These are phyloP conservation scores for Jaenimonas drosophilae DNA, from an alignment of 208 protist species.

Conservation along the genomic window DNA sequence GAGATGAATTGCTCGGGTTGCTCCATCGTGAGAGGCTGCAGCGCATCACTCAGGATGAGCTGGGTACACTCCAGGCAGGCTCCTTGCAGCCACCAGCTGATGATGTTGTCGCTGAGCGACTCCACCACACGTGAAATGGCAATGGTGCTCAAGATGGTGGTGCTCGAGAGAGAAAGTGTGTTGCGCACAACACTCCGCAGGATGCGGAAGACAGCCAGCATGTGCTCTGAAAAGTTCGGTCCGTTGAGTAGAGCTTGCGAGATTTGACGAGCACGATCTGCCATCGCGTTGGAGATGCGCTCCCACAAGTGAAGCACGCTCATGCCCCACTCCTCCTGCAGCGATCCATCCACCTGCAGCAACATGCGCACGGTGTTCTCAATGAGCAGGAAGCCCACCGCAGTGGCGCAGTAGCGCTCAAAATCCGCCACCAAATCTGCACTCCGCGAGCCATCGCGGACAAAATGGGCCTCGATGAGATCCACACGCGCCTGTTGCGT, in stretches of 20 bases:
- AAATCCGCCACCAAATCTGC: slow-evolving; percentile 39
- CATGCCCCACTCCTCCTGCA: slow-evolving; percentile 60
- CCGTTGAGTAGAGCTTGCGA: slow-evolving; percentile 34
- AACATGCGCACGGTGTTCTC: slow-evolving; percentile 83
- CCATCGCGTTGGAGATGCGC: slow-evolving; percentile 25
- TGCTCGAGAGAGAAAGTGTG: slow-evolving; percentile 48
- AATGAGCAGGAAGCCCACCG: slow-evolving; percentile 76
- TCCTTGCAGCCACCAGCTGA: slow-evolving; percentile 74
- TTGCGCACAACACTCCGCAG: slow-evolving; percentile 51
- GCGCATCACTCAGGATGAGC: slow-evolving; percentile 48
- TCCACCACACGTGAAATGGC: slow-evolving; percentile 66
- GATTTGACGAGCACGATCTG: slow-evolving; percentile 35
- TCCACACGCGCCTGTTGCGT: slow-evolving; percentile 59
- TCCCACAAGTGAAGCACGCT: slow-evolving; percentile 80
- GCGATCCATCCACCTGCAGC: slow-evolving; percentile 67
- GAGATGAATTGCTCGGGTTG: slow-evolving; percentile 39
- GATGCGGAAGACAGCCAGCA: slow-evolving; percentile 44
- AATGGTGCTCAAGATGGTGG: slow-evolving; percentile 59
- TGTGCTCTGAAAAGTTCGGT: slow-evolving; percentile 39
- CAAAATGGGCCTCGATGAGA: slow-evolving; percentile 33
- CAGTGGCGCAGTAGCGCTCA: slow-evolving; percentile 43
- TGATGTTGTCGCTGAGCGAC: slow-evolving; percentile 60
- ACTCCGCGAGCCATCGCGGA: slow-evolving; percentile 14
- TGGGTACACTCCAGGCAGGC: slow-evolving; percentile 60
- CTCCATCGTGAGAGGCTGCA: slow-evolving; percentile 31